Evolutionary conservation across 768 basidiomycete genomes (phyloP), one percentile per base, ranked within the genome.

Genomic region (Chalciporus pseudorubinellus): DNA sequence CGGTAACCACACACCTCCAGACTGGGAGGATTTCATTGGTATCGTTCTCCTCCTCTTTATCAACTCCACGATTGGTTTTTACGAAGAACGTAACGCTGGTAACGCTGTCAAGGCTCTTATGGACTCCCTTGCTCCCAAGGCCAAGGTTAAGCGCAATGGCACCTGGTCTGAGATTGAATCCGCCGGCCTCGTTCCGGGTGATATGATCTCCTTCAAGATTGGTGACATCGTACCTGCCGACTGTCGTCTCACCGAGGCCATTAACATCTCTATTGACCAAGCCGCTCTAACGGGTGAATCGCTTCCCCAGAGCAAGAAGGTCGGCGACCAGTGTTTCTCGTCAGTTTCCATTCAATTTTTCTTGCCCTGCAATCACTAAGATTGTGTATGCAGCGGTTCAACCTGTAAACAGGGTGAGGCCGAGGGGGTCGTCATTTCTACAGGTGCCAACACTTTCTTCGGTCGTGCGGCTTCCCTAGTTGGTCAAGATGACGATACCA

Each of bases 351-450:
- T 38, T 44, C 3, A 6, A 0, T 8, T 14, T 26, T 13, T 3
- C 4, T 9, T 5, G 7, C 13, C 11, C 5, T 0, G 18, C 16
- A 11, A 13, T 10, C 4, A 5, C 44, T 66, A 3, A 64, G 8
- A 1, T 6, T 1, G 26, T 6, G 2, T 36, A 0, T 26, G 0
- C 52, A 92, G 91, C 48, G 95, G 95, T 62, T 98, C 95, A 36
- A 98, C 94, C 49, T 98, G 95, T 72, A 98, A 98, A 72, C 92
- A 95, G 76, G 95, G 95, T 76, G 95, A 98, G 72, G 95, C 95
- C 21, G 95, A 98, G 76, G 95, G 94, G 71, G 89, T 98, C 44
- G 94, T 98, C 63, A 98, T 98, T 72, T 95, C 94, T 56, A 98
- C 95, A 55, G 95, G 95, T 70, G 80, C 87, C 74, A 98, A 98